Evolutionary conservation across 2,329 filamentous ascomycete genomes (phyloP), one percentile per base, ranked within the genome.

Genomic region (Aspergillus ibericus): DNA sequence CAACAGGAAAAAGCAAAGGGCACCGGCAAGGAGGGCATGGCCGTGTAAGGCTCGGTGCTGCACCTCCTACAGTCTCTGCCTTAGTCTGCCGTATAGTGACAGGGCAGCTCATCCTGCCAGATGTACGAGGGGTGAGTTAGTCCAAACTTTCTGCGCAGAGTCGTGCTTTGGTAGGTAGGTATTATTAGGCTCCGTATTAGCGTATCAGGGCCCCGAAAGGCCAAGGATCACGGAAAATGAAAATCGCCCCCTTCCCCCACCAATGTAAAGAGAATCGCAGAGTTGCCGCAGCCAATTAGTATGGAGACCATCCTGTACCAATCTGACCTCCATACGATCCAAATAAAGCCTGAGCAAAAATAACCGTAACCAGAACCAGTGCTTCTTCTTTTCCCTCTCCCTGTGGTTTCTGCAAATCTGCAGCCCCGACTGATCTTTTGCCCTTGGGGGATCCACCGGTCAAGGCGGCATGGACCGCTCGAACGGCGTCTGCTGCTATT

Each of bases 391-490:
- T 61, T 5, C 22, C 5, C 49, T 53, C 38, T 52, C 50, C 27
- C 29, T 47, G 54, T 53, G 38, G 36, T 22, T 53, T 49, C 48
- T 56, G 56, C 47, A 59, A 51, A 52, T 49, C 48, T 56, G 56
- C 47, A 59, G 53, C 47, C 48, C 34, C 57, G 51, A 60, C 22
- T 51, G 48, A 61, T 56, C 53, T 51, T 56, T 59, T 59, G 50
- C 56, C 55, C 50, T 57, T 15, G 34, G 32, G 34, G 29, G 48
- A 51, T 59, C 65, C 65, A 66, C 65, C 56, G 46, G 52, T 62
- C 57, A 54, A 55, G 62, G 60, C 64, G 62, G 64, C 62, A 61
- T 65, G 63, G 59, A 56, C 63, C 62, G 62, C 53, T 53, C 53
- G 53, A 67, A 66, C 54, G 55, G 55, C 57, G 61, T 56, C 56